A percentile compares a stretch with the other conserved stretches of the same genome.
phyloP scores from a whole-genome alignment of 495 filamentous ascomycete species.

The Geoglossum glabrum region DNA sequence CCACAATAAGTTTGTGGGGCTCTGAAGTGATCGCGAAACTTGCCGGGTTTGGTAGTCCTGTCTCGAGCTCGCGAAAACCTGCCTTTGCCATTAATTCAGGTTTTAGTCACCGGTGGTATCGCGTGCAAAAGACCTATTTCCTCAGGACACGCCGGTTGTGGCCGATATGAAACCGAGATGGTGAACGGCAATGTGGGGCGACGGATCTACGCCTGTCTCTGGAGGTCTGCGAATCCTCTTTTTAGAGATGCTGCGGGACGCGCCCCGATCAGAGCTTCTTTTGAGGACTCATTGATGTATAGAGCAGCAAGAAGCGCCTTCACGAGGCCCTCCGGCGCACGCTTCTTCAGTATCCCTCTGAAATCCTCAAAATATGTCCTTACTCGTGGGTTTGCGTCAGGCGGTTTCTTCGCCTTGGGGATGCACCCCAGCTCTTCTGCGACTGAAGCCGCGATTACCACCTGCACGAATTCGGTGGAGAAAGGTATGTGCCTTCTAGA shows the following conservation, averaged over 20 bases:
- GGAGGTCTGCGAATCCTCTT: conserved; percentile 23
- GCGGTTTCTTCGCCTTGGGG: neutral
- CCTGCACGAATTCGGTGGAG: conserved; percentile 1
- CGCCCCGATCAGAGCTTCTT: neutral
- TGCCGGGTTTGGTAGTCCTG: neutral
- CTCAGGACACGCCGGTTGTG: neutral
- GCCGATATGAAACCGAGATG: conserved; percentile 14
- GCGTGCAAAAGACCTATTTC: neutral
- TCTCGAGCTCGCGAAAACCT: neutral
- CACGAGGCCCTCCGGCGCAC: neutral
- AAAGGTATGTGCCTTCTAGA: neutral
- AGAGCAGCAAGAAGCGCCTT: neutral
- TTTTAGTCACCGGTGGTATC: neutral
- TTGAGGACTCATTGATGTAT: neutral
- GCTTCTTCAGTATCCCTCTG: neutral
- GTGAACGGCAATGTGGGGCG: conserved; percentile 36
- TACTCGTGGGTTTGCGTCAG: neutral
- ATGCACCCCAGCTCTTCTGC: neutral
- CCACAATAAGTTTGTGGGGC: conserved; percentile 4
- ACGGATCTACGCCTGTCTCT: conserved; percentile 28
- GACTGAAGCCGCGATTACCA: neutral
- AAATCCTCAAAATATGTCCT: neutral
- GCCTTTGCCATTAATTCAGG: too few relatives aligned
- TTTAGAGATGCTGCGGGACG: conserved; percentile 10
- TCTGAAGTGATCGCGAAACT: neutral